A percentile compares a stretch with the other conserved stretches of the same genome.
These are phyloP conservation scores for Nepenthes gracilis DNA, from an alignment of 148 eudicot genomes.

Conservation along the genomic window DNA sequence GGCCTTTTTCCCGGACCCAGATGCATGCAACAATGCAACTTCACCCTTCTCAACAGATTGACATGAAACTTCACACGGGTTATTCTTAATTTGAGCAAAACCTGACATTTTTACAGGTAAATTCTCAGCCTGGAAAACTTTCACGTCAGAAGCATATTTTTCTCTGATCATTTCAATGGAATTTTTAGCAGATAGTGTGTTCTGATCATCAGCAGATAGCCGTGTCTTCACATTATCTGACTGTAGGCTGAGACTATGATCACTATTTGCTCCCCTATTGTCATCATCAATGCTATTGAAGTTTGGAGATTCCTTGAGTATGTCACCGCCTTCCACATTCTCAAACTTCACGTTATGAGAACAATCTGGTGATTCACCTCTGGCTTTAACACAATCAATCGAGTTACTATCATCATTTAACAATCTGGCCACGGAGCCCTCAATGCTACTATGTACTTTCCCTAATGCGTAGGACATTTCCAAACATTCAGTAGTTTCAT, in stretches of 20 bases:
- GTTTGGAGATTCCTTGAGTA: neutral
- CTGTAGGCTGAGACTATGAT: neutral
- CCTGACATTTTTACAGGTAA: neutral
- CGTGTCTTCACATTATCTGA: neutral
- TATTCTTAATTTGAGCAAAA: neutral
- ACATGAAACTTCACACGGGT: neutral
- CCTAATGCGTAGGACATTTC: neutral
- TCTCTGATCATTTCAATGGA: neutral
- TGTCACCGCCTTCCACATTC: neutral
- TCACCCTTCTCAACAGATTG: neutral
- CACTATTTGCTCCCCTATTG: neutral
- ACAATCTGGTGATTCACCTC: neutral
- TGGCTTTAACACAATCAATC: neutral
- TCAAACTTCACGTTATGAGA: neutral
- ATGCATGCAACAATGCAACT: neutral
- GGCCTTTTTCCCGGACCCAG: neutral
- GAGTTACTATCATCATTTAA: conserved; percentile 11
- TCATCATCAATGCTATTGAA: neutral
- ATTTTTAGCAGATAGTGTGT: neutral
- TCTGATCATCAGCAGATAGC: neutral
- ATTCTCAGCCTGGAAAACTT: neutral
- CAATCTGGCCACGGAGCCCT: neutral
- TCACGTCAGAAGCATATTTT: neutral
- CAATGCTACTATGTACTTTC: neutral
- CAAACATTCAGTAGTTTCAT: neutral